Base-by-base conservation (phyloP, 2,329 filamentous ascomycete genomes). In the Domatiomyces catenatus region DNA sequence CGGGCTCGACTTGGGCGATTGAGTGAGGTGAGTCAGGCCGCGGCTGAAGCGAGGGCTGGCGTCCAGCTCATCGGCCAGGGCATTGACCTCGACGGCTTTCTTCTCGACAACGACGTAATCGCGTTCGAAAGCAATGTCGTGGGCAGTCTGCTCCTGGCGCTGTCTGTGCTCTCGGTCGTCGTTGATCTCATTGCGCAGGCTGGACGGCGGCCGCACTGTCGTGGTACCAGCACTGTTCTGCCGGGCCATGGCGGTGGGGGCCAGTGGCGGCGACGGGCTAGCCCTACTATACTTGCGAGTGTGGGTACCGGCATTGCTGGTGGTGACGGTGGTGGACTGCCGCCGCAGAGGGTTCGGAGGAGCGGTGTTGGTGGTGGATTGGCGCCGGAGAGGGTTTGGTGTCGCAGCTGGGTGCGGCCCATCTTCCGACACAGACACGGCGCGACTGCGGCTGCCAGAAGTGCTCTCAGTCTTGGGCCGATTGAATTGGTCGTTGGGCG, bases 81-180 rank as follows among this genome's bases (percentile, higher is more conserved):
- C 92, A 65, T 98, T 96, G 48, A 98, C 90, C 66, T 96, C 90
- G 8, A 98, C 89, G 18, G 88, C 84, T 57, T 84, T 81, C 71
- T 95, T 94, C 69, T 98, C 92, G 10, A 98, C 86, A 22, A 96
- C 75, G 18, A 98, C 90, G 61, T 96, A 98, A 58, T 96, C 92
- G 57, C 90, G 80, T 63, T 94, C 89, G 59, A 94, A 84, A 1
- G 85, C 85, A 47, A 93, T 81, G 56, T 96, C 90, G 60, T 94
- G 86, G 2, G 86, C 87, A 2, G 83, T 84, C 45, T 75, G 74
- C 56, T 84, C 80, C 42, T 73, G 72, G 47, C 75, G 75, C 48
- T 71, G 69, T 32, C 68, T 64, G 53, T 66, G 54, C 7, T 64
- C 64, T 42, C 62, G 63, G 22, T 62, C 61, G 43, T 67, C 67